Percentiles rank a stretch among this genome's conserved stretches.
Evolutionary conservation across 305 asterid species (phyloP).

Genomic region (Rubia occidens): DNA sequence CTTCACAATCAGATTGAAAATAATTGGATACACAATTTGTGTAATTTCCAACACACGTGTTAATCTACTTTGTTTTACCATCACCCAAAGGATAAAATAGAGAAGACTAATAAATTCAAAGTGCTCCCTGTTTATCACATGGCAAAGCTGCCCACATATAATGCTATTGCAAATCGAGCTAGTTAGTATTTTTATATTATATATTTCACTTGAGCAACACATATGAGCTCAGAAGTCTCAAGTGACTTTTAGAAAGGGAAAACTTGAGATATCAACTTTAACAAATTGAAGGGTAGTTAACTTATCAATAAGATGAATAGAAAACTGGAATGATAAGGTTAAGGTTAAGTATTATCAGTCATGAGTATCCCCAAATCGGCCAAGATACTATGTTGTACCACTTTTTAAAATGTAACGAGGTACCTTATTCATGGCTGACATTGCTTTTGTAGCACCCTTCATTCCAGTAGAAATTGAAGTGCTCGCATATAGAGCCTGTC

Average conservation of each 20-base stretch:
- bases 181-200: too few relatives aligned
- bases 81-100: background rate
- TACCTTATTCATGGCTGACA: conserved; percentile 93
- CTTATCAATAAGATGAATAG: background rate
- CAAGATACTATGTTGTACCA: background rate
- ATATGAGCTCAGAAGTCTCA: background rate
- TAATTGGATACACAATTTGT: background rate
- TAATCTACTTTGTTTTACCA: background rate
- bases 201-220: background rate
- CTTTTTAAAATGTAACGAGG: background rate
- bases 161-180: background rate
- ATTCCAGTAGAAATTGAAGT: conserved; percentile 86
- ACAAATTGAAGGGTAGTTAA: background rate
- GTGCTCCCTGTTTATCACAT: background rate
- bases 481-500: conserved; percentile 87
- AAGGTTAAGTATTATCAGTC: background rate
- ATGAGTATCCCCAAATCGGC: background rate
- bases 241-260: background rate
- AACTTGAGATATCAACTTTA: background rate
- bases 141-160: too few relatives aligned
- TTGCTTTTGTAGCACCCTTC: conserved; percentile 93
- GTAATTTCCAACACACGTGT: background rate
- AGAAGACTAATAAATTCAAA: background rate
- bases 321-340: background rate
- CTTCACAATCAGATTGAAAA: background rate